A percentile compares a stretch with the other conserved stretches of the same genome.
phyloP scores from a whole-genome alignment of 2,329 filamentous ascomycete species.

The Diaporthe amygdali region DNA sequence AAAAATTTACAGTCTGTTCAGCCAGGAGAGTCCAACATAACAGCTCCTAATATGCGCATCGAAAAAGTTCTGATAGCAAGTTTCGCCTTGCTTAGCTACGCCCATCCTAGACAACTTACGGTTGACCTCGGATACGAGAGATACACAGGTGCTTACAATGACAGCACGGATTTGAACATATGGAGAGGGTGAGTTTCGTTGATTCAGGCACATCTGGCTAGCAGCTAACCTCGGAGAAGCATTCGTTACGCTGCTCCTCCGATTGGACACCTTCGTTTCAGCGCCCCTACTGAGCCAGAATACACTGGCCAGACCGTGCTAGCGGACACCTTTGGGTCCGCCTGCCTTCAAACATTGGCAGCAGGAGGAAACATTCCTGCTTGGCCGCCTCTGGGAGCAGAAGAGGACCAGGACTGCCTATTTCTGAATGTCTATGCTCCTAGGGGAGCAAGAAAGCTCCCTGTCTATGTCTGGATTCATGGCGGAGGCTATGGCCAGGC shows the following conservation, averaged over 20 bases:
- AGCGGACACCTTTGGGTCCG: neutral
- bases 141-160: neutral
- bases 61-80: neutral
- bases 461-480: neutral
- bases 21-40: neutral
- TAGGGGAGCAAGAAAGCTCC: neutral
- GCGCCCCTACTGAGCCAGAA: neutral
- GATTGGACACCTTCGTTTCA: neutral
- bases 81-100: neutral
- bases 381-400: neutral
- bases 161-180: neutral
- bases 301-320: neutral
- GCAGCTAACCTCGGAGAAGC: neutral
- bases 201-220: neutral
- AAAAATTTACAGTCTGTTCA: neutral
- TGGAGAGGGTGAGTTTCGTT: neutral
- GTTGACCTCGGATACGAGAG: neutral
- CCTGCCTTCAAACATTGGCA: neutral
- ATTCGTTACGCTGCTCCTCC: neutral
- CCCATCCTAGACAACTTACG: neutral
- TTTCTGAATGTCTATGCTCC: neutral
- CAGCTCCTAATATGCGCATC: neutral
- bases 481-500: neutral
- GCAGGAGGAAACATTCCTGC: neutral
- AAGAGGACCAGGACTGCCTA: neutral